Base-by-base conservation (phyloP, 2,329 filamentous ascomycete species). In the Pezicula neosporulosa region DNA sequence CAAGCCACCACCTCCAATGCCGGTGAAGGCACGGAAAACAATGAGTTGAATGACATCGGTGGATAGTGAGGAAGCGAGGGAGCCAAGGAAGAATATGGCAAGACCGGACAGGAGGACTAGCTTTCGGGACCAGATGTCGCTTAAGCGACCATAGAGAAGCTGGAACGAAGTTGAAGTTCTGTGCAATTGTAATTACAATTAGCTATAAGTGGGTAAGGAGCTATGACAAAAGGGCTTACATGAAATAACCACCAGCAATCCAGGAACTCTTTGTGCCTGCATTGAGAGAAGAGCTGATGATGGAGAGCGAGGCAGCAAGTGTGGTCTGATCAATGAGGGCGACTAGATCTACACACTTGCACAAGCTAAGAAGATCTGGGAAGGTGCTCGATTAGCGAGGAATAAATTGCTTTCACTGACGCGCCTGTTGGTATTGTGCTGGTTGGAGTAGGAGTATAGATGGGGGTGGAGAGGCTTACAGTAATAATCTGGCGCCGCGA, bases 311-410 rank as follows among this genome's bases (percentile, higher is more conserved):
- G 13, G 76, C 71, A 0, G 78, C 79, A 30, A 82, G 65, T 2
- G 77, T 81, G 0, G 78, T 82, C 62, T 82, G 79, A 60, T 82
- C 79, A 69, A 82, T 80, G 46, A 82, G 66, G 0, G 79, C 77
- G 30, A 81, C 59, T 37, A 82, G 63, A 47, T 82, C 79, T 51
- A 81, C 76, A 81, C 76, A 19, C 70, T 78, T 42, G 78, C 73
- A 54, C 78, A 81, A 15, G 78, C 77, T 13, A 82, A 65, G 55
- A 82, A 82, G 55, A 82, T 80, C 78, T 81, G 28, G 37, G 19
- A 21, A 39, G 6, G n/a, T 15, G 19, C 2, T 39, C 19, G 8
- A 13, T 16, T 16, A 39, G 37, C 21, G 42, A 44, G 27, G 24
- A 28, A 6, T 44, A 21, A 44, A 28, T 44, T 13, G 24, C n/a